Base-by-base conservation (phyloP, 805 yeast genomes). In the Wickerhamiella lipophila region DNA sequence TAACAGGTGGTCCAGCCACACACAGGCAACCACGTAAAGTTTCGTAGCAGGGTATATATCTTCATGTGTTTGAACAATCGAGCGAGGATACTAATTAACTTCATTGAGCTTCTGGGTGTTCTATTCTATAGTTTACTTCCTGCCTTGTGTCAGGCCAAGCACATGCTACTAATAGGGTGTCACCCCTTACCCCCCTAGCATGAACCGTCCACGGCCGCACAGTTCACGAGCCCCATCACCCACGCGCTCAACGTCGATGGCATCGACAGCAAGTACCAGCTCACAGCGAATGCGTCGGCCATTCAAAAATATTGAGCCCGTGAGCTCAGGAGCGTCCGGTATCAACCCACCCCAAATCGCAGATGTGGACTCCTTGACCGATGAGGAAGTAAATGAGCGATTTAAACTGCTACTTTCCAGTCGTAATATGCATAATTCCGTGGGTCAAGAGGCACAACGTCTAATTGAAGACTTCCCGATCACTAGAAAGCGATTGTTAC, bases 401-500 rank as follows among this genome's bases (percentile, higher is more conserved):
- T 84, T 83, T 60, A 72, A 75, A 42, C 84, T 79, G 51, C 72
- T 84, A 54, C 78, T 84, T 84, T 77, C 76, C 47, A 26, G 43
- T 19, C 76, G 96, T 58, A 94, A 88, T 61, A 82, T 85, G 64
- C 38, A 32, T 32, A 77, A 72, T 52, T 66, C 72, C 38, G 67
- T 82, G 27, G 84, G 95, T 0, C 76, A 76, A 22, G 76, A 75
- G 46, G 95, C 92, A 2, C 79, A 79, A 55, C 74, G 70, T 49
- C 92, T 84, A 59, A 78, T 89, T 83, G 71, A 77, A 58, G 75
- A 74, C 56, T 87, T 82, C 60, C 75, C 82, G 39, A 68, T 76
- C 0, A 84, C 81, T 44, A 84, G 86, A 58, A 89, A 89, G 65
- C 87, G 96, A 95, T 79, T 84, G 81, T 72, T 88, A 55, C 81